Evolutionary conservation across 2,329 filamentous ascomycete species (phyloP).

Genomic region (Colletotrichum sp.): DNA sequence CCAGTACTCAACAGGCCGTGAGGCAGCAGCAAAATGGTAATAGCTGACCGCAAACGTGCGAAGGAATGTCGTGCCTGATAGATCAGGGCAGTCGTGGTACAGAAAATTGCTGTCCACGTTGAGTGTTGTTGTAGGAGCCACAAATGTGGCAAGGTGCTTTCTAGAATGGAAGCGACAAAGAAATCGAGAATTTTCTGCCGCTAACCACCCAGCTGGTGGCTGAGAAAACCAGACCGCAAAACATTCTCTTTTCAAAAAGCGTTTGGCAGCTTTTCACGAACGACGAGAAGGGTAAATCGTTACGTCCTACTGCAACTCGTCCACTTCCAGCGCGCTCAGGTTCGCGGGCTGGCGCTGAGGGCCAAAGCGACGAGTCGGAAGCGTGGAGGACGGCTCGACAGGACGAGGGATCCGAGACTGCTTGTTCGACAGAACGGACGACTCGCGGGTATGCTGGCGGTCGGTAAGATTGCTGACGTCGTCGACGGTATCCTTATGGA

Average conservation of each 20-base stretch:
- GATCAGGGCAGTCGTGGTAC: neutral
- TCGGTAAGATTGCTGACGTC: neutral
- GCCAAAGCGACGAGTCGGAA: constrained; percentile 30
- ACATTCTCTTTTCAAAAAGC: neutral
- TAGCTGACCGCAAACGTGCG: neutral
- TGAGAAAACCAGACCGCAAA: neutral
- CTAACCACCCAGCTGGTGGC: neutral
- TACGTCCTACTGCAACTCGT: constrained; percentile 38
- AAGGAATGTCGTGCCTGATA: neutral
- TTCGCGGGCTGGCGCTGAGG: constrained; percentile 28
- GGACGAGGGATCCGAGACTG: constrained; percentile 26
- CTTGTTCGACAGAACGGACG: neutral
- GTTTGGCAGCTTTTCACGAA: neutral
- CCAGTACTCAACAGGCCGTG: neutral
- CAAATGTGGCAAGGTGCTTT: neutral
- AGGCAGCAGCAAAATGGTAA: neutral
- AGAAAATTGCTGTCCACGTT: neutral
- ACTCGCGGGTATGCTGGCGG: neutral
- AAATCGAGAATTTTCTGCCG: neutral
- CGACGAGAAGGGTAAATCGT: neutral
- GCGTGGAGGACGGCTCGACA: constrained; percentile 21
- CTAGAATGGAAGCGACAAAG: neutral
- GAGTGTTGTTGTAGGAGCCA: neutral
- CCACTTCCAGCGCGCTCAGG: constrained; percentile 30
- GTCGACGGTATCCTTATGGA: neutral